These are phyloP conservation scores for Solanum clarkiae DNA, from an alignment of 257 asterid species.

Conservation along the genomic window DNA sequence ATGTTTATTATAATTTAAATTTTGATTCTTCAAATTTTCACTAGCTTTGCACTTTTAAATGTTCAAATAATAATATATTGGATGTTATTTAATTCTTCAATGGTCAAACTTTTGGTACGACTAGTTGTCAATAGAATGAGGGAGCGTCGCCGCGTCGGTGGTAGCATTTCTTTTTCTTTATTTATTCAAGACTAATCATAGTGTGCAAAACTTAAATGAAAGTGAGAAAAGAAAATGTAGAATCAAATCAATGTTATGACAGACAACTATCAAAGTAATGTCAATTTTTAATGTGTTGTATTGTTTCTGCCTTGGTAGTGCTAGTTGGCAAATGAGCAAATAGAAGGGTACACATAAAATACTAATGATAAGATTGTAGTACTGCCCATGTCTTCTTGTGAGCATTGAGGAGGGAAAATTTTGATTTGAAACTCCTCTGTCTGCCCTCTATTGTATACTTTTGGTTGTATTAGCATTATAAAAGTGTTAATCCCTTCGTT, in stretches of 20 bases:
- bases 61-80: too few species aligned
- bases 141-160: too few species aligned
- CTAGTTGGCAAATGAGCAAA: not conserved
- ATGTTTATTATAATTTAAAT: not conserved
- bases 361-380: not conserved
- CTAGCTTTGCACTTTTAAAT: not conserved
- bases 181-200: not conserved
- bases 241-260: not conserved
- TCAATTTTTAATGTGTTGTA: not conserved
- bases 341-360: not conserved
- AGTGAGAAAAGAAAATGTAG: not conserved
- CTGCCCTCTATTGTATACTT: not conserved
- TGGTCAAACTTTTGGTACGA: not conserved
- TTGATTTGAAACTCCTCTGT: not conserved
- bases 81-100: too few species aligned
- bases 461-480: not conserved
- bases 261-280: not conserved
- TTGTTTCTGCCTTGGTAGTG: not conserved
- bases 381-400: not conserved
- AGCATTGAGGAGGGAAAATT: not conserved
- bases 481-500: too few species aligned
- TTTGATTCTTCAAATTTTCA: rapidly evolving
- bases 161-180: not conserved
- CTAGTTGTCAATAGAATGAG: not conserved
- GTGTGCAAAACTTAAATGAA: not conserved